Base-by-base conservation (phyloP, 2,329 filamentous ascomycete species). In the Blastomyces emzantsi region DNA sequence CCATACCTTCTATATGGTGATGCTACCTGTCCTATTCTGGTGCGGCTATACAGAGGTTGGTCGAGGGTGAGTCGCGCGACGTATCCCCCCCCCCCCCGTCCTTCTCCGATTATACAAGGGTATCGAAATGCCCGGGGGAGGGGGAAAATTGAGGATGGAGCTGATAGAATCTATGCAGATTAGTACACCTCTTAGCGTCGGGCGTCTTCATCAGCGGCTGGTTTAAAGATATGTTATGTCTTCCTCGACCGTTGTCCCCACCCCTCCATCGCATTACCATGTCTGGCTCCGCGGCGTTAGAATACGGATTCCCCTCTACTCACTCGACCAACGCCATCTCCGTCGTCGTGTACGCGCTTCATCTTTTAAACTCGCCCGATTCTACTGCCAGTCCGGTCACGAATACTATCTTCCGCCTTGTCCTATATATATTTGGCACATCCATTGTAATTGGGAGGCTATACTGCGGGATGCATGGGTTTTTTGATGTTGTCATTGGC, bases 401-500 rank as follows among this genome's bases (percentile, higher is more conserved):
- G 1, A 87, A 85, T 68, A 66, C 87, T 3, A 76, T 82, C 3
- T 78, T 96, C 33, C 89, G 94, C 72, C 75, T 77, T 5, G 75
- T 90, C 6, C 87, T 88, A 51, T 95, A 94, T 75, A 87, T 90
- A 69, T 99, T 97, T 73, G 90, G 90, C 43, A 78, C 85, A 15
- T 97, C 93, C 33, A 97, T 99, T 72, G 84, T 97, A 51, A 80
- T 97, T 66, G 94, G 94, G 6, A 87, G 94, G 25, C 81, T 99
- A 45, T 97, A 99, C 79, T 99, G 94, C 73, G 94, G 94, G 66
- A 99, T 99, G 94, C 94, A 99, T 77, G 94, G 94, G 13, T 96
- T 97, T 77, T 81, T 94, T 54, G 94, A 99, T 75, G 92, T 97
- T 30, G 77, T 94, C 17, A 76, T 94, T 63, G 94, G 94, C 7